Base-by-base conservation (phyloP, 495 filamentous ascomycete species). In the Darksidea phi region DNA sequence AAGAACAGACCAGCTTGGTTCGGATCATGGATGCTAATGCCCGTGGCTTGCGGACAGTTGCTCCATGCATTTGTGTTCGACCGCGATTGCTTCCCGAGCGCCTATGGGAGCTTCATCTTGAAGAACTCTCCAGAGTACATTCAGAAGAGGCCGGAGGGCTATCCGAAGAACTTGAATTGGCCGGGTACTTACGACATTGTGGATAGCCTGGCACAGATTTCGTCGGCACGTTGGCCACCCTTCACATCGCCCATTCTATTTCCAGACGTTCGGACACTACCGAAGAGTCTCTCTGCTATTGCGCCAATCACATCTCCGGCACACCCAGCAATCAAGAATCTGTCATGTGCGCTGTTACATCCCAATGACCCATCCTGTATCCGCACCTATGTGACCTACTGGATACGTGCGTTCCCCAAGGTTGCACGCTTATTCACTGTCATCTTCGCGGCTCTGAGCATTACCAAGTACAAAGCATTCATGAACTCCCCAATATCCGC, bases 1-100 rank as follows among this genome's bases (percentile, higher is more conserved):
- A 85, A 83, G 77, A 80, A 86, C 42, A 76, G 76, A 69, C 79
- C 91, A 6, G 82, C 81, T 84, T 98, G 94, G 94, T 93, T 91
- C 79, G 94, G 93, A 21, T 95, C 90, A 70, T 97, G 93, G 93
- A 78, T 97, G 80, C 75, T 97, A 67, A 92, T 96, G 81, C 94
- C 94, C 0, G 69, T 95, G n/a, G 86, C 91, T 12, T 89, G 85
- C 69, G 94, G 91, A 32, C 94, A 97, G 75, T 78, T 98, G 51
- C 77, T 97, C 52, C 90, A 97, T 73, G 87, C 93, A 1, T 88
- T 91, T 73, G 83, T 97, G 26, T 97, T 97, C 77, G 92, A 97
- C 71, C 82, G 89, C 49, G 92, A 96, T 67, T 89, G 87, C 70
- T 89, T 92, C 61, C 92, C 93, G 0, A 77, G 75, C 70, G 82